These are phyloP conservation scores for Rhynchospora tenuis DNA, from an alignment of 176 grass and related monocot species.

Conservation along the genomic window DNA sequence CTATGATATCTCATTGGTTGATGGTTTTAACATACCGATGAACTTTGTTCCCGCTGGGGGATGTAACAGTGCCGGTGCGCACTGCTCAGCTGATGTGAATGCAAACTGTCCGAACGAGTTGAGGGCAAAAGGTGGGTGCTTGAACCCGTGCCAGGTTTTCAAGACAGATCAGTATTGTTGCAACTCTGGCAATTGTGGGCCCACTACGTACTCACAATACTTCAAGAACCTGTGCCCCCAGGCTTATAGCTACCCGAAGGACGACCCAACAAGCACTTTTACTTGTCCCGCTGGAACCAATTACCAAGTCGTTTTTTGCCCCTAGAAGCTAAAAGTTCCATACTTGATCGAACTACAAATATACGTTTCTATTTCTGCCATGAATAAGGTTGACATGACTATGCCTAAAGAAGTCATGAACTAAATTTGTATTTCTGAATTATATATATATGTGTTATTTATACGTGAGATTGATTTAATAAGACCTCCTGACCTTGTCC, in stretches of 20 bases:
- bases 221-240: constrained; percentile 54
- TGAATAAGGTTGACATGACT: background rate
- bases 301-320: constrained; percentile 50
- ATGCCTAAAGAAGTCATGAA: background rate
- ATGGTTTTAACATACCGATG: constrained; percentile 14
- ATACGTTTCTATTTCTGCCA: background rate
- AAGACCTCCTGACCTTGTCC: background rate
- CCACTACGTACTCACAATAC: constrained; percentile 39
- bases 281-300: constrained; percentile 41
- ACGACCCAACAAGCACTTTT: constrained; percentile 42
- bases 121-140: background rate
- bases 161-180: constrained; percentile 11
- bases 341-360: background rate
- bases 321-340: background rate
- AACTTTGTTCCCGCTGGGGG: background rate
- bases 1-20: constrained; percentile 11
- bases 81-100: background rate
- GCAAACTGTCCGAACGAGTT: background rate
- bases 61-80: background rate
- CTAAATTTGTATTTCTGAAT: background rate
- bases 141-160: constrained; percentile 12
- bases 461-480: background rate
- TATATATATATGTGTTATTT: too few species aligned
- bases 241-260: constrained; percentile 61
- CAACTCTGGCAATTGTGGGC: background rate